Percentiles rank a stretch among this genome's conserved stretches.
Evolutionary conservation across 2,329 filamentous ascomycete species (phyloP).

Genomic region (Aspergillus novoparasiticus): DNA sequence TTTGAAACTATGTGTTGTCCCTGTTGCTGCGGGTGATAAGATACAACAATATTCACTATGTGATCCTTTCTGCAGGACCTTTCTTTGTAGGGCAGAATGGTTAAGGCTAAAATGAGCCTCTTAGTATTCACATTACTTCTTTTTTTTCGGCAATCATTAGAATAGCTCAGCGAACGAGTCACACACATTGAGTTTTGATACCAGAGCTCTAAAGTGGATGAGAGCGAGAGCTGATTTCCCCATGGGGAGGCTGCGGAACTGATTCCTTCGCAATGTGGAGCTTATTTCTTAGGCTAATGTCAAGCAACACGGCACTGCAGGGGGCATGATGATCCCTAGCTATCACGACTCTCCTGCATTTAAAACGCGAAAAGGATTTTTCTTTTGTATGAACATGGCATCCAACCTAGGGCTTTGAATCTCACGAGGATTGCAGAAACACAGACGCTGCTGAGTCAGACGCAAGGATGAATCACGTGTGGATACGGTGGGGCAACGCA

Average conservation of each 20-base stretch:
- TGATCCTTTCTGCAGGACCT: neutral
- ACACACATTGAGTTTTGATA: neutral
- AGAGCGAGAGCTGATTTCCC: conserved; percentile 1
- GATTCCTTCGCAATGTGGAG: conserved; percentile 4
- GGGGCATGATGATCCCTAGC: neutral
- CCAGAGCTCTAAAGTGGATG: neutral
- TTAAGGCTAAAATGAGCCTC: neutral
- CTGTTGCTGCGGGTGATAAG: too few species aligned
- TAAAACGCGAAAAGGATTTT: neutral
- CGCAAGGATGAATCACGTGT: conserved; percentile 19
- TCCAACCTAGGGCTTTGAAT: neutral
- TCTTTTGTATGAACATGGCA: neutral
- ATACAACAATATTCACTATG: too few species aligned
- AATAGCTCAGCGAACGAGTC: neutral
- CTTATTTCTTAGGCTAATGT: neutral
- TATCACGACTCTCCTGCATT: neutral
- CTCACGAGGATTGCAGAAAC: neutral
- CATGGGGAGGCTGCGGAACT: conserved; percentile 7
- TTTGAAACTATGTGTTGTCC: neutral
- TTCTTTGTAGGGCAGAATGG: neutral
- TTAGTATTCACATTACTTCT: neutral
- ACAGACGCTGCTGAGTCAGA: conserved; percentile 13
- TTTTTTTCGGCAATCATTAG: neutral
- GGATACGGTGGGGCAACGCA: conserved; percentile 10
- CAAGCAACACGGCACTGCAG: neutral